Evolutionary conservation across 225 moss, liverwort and hornwort genomes (phyloP).

Genomic region (Rhytidiadelphus loreus): DNA sequence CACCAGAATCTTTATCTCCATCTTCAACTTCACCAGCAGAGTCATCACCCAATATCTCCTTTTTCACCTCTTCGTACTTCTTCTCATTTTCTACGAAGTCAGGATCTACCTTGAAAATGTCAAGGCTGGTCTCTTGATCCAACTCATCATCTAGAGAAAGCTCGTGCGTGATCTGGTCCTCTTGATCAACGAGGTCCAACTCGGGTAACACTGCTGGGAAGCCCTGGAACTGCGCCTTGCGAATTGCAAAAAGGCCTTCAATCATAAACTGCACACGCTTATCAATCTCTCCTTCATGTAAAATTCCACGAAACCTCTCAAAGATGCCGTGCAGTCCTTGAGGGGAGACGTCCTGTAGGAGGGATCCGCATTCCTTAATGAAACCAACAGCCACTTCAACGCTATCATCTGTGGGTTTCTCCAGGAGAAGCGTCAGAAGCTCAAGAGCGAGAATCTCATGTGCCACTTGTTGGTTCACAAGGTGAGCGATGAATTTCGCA

Average conservation of each 20-base stretch:
- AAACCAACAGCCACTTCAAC: conserved; percentile 96
- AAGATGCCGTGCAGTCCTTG: conserved; percentile 83
- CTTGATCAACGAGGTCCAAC: conserved; percentile 76
- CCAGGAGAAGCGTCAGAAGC: conserved; percentile 72
- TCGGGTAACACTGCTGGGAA: conserved; percentile 64
- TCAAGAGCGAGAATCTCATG: conserved; percentile 79
- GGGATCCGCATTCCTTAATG: conserved; percentile 79
- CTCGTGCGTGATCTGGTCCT: conserved; percentile 81
- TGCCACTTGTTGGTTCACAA: conserved; percentile 83
- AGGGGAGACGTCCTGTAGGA: conserved; percentile 70
- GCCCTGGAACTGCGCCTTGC: conserved; percentile 85
- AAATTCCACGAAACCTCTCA: conserved; percentile 78
- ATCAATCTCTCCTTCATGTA: conserved; percentile 73
- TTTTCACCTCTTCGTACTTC: conserved; percentile 76
- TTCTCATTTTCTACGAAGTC: conserved; percentile 66
- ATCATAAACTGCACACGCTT: conserved; percentile 97
- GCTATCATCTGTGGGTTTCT: conserved; percentile 84
- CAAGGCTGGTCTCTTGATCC: conserved; percentile 56
- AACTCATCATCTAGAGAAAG: conserved; percentile 69
- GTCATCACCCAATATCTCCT: conserved; percentile 81
- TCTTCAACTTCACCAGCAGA: conserved; percentile 67
- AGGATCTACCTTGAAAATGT: conserved; percentile 68
- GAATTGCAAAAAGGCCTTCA: conserved; percentile 77
- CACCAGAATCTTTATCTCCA: conserved; percentile 58
- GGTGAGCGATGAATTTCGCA: conserved; percentile 83